These are phyloP conservation scores for Barnettozyma hawaiiensis DNA, from an alignment of 1,139 yeast genomes.

Conservation along the genomic window DNA sequence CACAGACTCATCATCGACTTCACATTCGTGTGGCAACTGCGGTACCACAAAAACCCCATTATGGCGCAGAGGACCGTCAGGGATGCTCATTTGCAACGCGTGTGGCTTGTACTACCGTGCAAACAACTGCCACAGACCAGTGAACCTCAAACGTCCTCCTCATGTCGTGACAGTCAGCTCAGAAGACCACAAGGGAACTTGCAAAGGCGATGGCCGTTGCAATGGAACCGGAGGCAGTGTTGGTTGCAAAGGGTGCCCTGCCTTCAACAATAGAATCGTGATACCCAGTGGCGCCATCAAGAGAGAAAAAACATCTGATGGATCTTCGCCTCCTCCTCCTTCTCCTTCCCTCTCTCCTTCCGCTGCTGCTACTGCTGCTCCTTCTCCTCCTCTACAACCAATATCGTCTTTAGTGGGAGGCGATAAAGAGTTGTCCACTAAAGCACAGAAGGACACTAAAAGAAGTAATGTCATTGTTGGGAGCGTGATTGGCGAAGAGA, in stretches of 20 bases:
- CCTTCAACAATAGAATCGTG: constrained; percentile 63
- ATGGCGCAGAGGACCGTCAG: constrained; percentile 80
- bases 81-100: constrained; percentile 82
- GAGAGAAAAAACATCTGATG: constrained; percentile 8
- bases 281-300: constrained; percentile 19
- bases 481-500: constrained; percentile 23
- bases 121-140: constrained; percentile 77
- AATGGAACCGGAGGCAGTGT: constrained; percentile 83
- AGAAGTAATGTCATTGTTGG: constrained; percentile 4
- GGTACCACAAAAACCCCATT: constrained; percentile 80
- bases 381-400: too few relatives aligned
- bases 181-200: constrained; percentile 46
- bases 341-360: too few relatives aligned
- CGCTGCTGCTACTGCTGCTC: too few relatives aligned
- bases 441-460: not conserved
- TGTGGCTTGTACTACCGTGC: constrained; percentile 77
- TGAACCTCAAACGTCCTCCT: constrained; percentile 64
- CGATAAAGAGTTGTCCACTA: too few relatives aligned
- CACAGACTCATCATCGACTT: not conserved
- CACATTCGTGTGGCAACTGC: constrained; percentile 54
- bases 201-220: constrained; percentile 80
- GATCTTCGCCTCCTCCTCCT: not conserved
- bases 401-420: too few relatives aligned
- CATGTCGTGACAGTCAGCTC: constrained; percentile 43
- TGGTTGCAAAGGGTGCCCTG: constrained; percentile 81